Evolutionary conservation across 305 asterid genomes (phyloP), one percentile per base, ranked within the genome.

Genomic region (Petunia hybrid): DNA sequence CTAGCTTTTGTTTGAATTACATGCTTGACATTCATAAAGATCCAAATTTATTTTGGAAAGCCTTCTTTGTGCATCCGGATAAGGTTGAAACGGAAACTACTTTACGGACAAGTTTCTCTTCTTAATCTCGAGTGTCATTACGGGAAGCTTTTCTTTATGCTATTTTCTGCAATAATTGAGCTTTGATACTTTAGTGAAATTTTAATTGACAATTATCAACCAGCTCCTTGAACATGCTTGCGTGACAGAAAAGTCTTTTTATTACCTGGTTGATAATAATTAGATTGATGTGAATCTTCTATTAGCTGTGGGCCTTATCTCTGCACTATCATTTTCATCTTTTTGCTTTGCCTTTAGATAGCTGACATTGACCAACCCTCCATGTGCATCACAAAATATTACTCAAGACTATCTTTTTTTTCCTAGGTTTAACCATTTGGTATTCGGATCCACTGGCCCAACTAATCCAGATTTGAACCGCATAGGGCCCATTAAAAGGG

Each of bases 361-460:
- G 45, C 62, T 73, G 60, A 35, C 35, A 73, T 51, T 6, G 62
- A 51, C 62, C 6, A 73, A 48, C 56, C 57, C 57, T 43, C 76
- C 57, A 16, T 69, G 8, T 43, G 77, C 77, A 70, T 70, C 77
- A 71, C 42, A 8, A 69, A 8, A 8, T 16, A 43, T 43, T 4
- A 16, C 57, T 8, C 22, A 70, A 45, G 31, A 31, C 36, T 71
- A 0, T 73, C 35, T 51, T 77, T 31, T 22, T 22, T 22, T 22
- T 22, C 31, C 22, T 22, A 22, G 31, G 31, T 22, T 22, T 22
- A 22, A 22, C 31, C 31, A 22, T 22, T 22, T 22, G 31, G 31
- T 22, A 22, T 22, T 22, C 31, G 31, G 31, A 22, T 22, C 31
- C 31, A 22, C 31, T 22, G 31, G 31, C 31, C 31, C 31, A 22